Conservation (phyloP, 139 green algal genomes). For the Desmodesmus armatus region DNA sequence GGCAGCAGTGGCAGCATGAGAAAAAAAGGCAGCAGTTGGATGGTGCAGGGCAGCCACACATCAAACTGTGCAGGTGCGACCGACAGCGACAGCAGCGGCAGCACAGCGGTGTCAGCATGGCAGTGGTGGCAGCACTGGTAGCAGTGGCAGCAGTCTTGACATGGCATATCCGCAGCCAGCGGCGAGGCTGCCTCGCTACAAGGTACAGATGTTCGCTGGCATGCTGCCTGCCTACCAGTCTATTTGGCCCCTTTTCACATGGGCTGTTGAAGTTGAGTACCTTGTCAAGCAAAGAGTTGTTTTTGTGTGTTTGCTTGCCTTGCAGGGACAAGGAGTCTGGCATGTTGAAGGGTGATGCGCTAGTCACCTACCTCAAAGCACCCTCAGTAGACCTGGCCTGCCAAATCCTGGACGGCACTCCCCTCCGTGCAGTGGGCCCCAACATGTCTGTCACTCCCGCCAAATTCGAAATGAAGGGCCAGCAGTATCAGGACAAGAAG, state of each 20-base stretch:
- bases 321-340: constrained; percentile 72
- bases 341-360: constrained; percentile 87
- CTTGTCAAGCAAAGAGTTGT: background rate
- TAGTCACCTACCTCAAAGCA: constrained; percentile 91
- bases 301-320: background rate
- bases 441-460: constrained; percentile 68
- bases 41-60: constrained; percentile 49
- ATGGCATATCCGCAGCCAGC: no score
- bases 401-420: constrained; percentile 80
- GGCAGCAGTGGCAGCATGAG: no score
- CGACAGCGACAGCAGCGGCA: background rate
- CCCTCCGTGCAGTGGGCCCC: constrained; percentile 59
- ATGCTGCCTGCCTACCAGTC: no score
- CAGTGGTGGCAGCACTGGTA: no score
- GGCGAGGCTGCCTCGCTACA: no score
- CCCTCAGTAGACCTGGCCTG: constrained; percentile 85
- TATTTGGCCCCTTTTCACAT: no score
- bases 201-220: no score
- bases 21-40: no score
- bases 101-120: background rate
- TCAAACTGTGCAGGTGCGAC: constrained; percentile 60
- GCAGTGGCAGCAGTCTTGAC: no score
- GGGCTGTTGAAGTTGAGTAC: background rate
- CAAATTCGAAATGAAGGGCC: constrained; percentile 89
- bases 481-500: constrained; percentile 67